Base-by-base conservation (phyloP, 805 yeast genomes). In the Hanseniaspora lindneri region DNA sequence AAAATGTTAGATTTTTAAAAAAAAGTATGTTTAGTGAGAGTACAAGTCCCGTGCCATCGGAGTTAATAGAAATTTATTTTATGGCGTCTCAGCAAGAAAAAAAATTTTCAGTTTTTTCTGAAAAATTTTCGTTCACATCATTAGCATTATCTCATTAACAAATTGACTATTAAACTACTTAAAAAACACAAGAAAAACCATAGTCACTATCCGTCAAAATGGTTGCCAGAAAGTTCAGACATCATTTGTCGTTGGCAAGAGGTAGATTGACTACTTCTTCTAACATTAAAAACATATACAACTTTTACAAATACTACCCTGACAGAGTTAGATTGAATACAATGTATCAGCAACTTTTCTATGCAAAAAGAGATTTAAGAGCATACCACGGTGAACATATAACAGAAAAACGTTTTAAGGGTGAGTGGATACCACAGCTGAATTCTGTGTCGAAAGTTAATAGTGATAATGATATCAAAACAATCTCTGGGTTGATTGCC, bases 371-470 rank as follows among this genome's bases (percentile, higher is more conserved):
- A 61, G 96, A 88, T 61, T 80, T 96, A 7, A 77, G 98, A 66
- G 81, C 89, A 1, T 89, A 89, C 64, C 98, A 89, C 63, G 98
- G 98, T 57, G 97, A 92, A 60, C 85, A 82, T 62, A 64, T 89
- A 49, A 83, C 89, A 1, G 98, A 92, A 63, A 69, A 76, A 17
- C 77, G 88, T 60, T 83, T 87, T 80, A 81, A 82, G 60, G 66
- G 77, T 8, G 64, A 74, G 43, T 88, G 89, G 67, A 69, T 77
- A 47, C 70, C 72, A 41, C 78, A 80, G 52, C 70, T 87, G 55
- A 79, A 82, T 52, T 83, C 94, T 25, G 95, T 86, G 35, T 92
- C 94, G 8, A 95, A 86, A 59, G 72, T 86, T 60, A 94, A 85
- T 65, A 83, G 89, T 8, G 30, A 37, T 7, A n/a, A 29, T 29